Evolutionary conservation across 2,329 filamentous ascomycete genomes (phyloP).

Genomic region (Cytospora schulzeri): DNA sequence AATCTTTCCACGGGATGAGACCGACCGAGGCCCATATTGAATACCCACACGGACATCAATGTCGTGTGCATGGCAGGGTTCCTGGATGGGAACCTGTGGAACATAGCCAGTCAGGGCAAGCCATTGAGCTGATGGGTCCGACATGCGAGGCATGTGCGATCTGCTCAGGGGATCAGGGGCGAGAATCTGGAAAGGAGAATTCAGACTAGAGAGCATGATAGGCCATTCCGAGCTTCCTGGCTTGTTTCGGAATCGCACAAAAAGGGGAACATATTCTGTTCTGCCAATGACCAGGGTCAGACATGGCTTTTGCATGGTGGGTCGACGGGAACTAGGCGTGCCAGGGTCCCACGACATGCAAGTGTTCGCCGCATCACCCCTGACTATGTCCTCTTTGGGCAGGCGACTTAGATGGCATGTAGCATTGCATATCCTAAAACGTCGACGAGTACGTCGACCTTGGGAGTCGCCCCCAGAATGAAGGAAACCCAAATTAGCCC

Average conservation of each 20-base stretch:
- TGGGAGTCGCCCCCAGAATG: background rate
- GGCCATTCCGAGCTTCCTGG: slow-evolving; percentile 33
- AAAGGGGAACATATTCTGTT: slow-evolving; percentile 31
- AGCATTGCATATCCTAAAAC: slow-evolving; percentile 12
- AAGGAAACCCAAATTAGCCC: background rate
- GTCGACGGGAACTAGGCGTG: slow-evolving; percentile 15
- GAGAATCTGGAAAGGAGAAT: slow-evolving; percentile 28
- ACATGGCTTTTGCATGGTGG: slow-evolving; percentile 18
- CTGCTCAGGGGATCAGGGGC: slow-evolving; percentile 36
- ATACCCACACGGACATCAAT: slow-evolving; percentile 25
- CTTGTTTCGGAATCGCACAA: slow-evolving; percentile 40
- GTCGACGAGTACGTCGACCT: background rate
- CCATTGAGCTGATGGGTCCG: slow-evolving; percentile 38
- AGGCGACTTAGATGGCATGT: slow-evolving; percentile 13
- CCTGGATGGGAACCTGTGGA: slow-evolving; percentile 30
- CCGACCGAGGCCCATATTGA: slow-evolving; percentile 28
- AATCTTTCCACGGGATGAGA: slow-evolving; percentile 17
- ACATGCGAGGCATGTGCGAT: slow-evolving; percentile 45
- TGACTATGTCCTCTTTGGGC: slow-evolving; percentile 28
- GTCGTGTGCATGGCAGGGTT: slow-evolving; percentile 33
- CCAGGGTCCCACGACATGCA: slow-evolving; percentile 22
- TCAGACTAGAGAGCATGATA: slow-evolving; percentile 33
- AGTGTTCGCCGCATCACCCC: slow-evolving; percentile 27
- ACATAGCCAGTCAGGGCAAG: slow-evolving; percentile 40
- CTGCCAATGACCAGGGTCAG: slow-evolving; percentile 22